phyloP scores from a whole-genome alignment of 805 yeast species.

The Tetrapisispora iriomotensis region DNA sequence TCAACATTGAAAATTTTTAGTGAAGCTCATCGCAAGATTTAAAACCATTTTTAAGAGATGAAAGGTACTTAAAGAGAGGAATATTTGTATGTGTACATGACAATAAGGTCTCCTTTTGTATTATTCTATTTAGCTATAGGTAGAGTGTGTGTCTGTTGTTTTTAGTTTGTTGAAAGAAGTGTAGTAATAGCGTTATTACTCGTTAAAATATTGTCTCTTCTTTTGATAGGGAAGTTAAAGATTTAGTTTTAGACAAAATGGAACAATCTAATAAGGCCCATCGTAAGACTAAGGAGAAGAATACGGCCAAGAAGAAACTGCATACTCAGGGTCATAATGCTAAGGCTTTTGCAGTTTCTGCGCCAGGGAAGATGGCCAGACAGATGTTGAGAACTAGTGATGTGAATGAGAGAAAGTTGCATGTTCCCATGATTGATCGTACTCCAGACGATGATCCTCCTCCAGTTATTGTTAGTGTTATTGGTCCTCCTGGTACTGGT shows the following conservation, averaged over 20 bases:
- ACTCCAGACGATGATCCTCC: slow-evolving; percentile 98
- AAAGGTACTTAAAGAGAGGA: too few relatives aligned
- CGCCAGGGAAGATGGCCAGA: slow-evolving; percentile 78
- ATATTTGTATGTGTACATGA: too few relatives aligned
- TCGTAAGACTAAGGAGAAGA: slow-evolving; percentile 47
- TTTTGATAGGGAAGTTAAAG: neutral
- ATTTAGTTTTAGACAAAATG: slow-evolving; percentile 14
- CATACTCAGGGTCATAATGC: slow-evolving; percentile 82
- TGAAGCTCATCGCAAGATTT: too few relatives aligned
- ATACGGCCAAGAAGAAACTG: slow-evolving; percentile 73
- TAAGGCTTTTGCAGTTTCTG: slow-evolving; percentile 72
- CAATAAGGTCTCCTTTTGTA: too few relatives aligned
- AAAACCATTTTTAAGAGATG: too few relatives aligned
- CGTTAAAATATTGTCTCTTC: too few relatives aligned
- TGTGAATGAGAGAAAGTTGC: slow-evolving; percentile 67
- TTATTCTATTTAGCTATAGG: too few relatives aligned
- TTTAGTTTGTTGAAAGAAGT: too few relatives aligned
- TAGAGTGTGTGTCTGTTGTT: too few relatives aligned
- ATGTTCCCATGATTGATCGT: slow-evolving; percentile 95
- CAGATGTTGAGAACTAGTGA: slow-evolving; percentile 82
- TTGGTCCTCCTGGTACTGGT: slow-evolving; percentile 99
- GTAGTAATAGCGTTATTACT: too few relatives aligned
- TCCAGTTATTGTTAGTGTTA: slow-evolving; percentile 91
- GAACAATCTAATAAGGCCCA: slow-evolving; percentile 77
- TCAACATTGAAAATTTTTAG: too few relatives aligned